Conservation (phyloP, 2,329 filamentous ascomycete genomes). For the Metarhizium sp. region DNA sequence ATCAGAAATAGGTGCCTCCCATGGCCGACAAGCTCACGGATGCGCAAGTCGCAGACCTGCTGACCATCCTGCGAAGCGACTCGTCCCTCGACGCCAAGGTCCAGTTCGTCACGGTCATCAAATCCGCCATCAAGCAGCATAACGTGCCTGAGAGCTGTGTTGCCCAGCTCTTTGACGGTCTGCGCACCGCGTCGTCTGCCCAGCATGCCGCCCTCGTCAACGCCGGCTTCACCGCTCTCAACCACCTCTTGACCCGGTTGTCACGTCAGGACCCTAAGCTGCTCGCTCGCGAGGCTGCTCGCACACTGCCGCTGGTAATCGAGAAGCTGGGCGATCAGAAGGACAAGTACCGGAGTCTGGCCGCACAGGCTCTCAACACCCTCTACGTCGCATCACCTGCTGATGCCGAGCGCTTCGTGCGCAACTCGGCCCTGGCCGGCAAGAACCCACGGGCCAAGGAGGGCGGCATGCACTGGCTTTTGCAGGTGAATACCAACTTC, state of each 20-base stretch:
- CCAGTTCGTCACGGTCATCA: constrained; percentile 61
- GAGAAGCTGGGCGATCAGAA: constrained; percentile 84
- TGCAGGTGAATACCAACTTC: constrained; percentile 44
- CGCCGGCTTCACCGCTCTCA: constrained; percentile 78
- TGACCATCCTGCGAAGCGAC: constrained; percentile 48
- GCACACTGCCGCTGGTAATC: constrained; percentile 64
- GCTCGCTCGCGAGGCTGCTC: constrained; percentile 58
- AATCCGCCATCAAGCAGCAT: constrained; percentile 86
- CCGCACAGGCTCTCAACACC: constrained; percentile 66
- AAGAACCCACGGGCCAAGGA: constrained; percentile 82
- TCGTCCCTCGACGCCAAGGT: constrained; percentile 62
- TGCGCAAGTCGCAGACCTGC: constrained; percentile 46
- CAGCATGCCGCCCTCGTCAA: constrained; percentile 70
- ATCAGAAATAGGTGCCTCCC: constrained; percentile 8
- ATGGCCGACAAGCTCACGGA: constrained; percentile 52
- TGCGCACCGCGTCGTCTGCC: constrained; percentile 65
- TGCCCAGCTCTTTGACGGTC: constrained; percentile 68
- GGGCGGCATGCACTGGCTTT: constrained; percentile 73
- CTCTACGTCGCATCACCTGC: constrained; percentile 59
- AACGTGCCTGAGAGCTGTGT: constrained; percentile 72
- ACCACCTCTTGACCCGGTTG: constrained; percentile 78
- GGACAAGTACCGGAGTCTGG: constrained; percentile 71
- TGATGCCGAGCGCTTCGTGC: constrained; percentile 73
- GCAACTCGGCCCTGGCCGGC: constrained; percentile 67
- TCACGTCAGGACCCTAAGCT: constrained; percentile 74